Evolutionary conservation across 2,329 filamentous ascomycete genomes (phyloP).

Genomic region (Alternaria sp.): DNA sequence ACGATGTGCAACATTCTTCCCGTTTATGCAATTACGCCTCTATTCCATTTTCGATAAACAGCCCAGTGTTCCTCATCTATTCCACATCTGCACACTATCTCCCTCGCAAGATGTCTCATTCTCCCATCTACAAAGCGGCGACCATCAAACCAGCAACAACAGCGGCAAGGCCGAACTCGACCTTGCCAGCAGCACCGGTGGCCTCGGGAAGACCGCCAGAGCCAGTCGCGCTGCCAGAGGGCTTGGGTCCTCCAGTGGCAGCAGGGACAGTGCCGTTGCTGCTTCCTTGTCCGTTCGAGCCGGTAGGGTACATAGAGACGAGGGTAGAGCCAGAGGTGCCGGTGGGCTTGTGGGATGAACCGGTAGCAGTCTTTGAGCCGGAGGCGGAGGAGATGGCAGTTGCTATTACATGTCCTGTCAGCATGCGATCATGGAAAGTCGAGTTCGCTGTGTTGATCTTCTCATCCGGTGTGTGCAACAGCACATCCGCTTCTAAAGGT

Average conservation of each 20-base stretch:
- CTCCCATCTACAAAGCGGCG: conserved; percentile 29
- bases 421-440: background rate
- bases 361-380: conserved; percentile 20
- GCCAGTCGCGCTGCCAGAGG: conserved; percentile 8
- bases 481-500: background rate
- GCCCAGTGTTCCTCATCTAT: background rate
- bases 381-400: conserved; percentile 25
- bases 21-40: background rate
- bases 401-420: conserved; percentile 15
- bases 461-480: background rate
- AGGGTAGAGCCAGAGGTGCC: conserved; percentile 4
- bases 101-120: background rate
- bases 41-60: background rate
- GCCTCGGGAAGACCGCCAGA: conserved; percentile 13
- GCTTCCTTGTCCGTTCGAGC: conserved; percentile 1
- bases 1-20: background rate
- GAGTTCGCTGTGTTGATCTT: background rate
- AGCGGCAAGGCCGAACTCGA: conserved; percentile 33
- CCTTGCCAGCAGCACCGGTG: conserved; percentile 29
- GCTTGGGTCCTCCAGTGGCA: conserved; percentile 13
- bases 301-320: conserved; percentile 11
- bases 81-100: background rate
- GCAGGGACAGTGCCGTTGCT: conserved; percentile 10
- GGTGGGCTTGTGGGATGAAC: conserved; percentile 15
- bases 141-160: conserved; percentile 33